Conservation (phyloP, 768 basidiomycete species). For the Calocera cornea region DNA sequence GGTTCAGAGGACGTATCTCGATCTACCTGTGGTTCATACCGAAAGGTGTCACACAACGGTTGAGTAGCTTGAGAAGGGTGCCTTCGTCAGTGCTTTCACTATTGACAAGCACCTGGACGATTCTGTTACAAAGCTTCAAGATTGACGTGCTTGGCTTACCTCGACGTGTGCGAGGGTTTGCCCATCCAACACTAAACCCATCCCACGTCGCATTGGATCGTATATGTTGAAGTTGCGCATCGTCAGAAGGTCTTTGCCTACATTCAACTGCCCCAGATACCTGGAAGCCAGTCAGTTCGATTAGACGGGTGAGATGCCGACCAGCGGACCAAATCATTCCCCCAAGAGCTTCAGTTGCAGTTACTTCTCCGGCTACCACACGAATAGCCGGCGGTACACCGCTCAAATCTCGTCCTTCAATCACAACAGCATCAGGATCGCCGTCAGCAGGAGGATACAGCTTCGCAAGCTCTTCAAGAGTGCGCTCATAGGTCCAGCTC, state of each 20-base stretch:
- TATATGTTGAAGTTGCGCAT: constrained; percentile 98
- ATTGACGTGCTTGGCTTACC: constrained; percentile 30
- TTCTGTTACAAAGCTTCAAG: constrained; percentile 17
- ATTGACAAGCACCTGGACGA: constrained; percentile 58
- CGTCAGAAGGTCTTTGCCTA: constrained; percentile 85
- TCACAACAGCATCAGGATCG: constrained; percentile 30
- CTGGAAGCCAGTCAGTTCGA: constrained; percentile 23
- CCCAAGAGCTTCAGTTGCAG: constrained; percentile 75
- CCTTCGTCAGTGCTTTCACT: constrained; percentile 91
- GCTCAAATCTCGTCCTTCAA: constrained; percentile 22
- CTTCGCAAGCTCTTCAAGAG: constrained; percentile 49
- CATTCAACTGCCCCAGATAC: constrained; percentile 85
- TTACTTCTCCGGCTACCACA: constrained; percentile 47
- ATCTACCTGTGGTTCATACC: constrained; percentile 35
- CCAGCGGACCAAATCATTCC: constrained; percentile 69
- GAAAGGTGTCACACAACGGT: constrained; percentile 80
- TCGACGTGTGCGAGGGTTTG: constrained; percentile 93
- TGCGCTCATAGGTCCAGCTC: constrained; percentile 63
- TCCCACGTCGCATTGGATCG: constrained; percentile 86
- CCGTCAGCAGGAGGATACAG: constrained; percentile 44
- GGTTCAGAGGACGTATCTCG: background rate
- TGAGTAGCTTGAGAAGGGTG: constrained; percentile 66
- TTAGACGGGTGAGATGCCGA: background rate
- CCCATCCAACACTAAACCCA: constrained; percentile 77
- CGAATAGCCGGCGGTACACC: constrained; percentile 59